A percentile compares a stretch with the other conserved stretches of the same genome.
Conservation (phyloP, 2,329 filamentous ascomycete genomes). For the Macrophomina pseudophaseolina region DNA sequence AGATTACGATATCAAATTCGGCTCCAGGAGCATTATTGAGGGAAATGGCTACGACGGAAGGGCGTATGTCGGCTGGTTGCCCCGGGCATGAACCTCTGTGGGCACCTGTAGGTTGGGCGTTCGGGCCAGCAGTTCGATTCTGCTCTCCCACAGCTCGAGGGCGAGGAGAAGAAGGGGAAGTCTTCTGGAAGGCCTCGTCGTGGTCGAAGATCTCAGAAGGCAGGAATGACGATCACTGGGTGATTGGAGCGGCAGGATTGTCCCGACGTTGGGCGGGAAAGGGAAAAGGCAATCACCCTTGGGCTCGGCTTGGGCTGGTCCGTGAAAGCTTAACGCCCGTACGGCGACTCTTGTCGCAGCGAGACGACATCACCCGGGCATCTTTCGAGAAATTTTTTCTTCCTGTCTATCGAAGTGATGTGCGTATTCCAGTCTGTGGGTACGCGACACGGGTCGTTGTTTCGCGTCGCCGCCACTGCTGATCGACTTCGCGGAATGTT, state of each 20-base stretch:
- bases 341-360: not conserved
- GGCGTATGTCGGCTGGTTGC: not conserved
- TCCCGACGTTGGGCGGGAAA: not conserved
- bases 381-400: not conserved
- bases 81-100: not conserved
- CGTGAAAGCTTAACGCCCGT: slow-evolving; percentile 19
- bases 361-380: not conserved
- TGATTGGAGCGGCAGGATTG: not conserved
- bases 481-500: slow-evolving; percentile 1
- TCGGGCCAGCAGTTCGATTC: not conserved
- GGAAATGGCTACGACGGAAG: not conserved
- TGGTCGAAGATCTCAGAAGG: not conserved
- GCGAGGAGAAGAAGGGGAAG: slow-evolving; percentile 2
- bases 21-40: not conserved
- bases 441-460: not conserved
- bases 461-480: slow-evolving; percentile 1
- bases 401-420: not conserved
- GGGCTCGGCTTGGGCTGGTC: not conserved
- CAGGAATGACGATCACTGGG: not conserved
- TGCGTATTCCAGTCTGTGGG: not conserved
- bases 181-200: slow-evolving; percentile 7
- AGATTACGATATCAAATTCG: slow-evolving; percentile 9
- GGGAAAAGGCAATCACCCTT: not conserved
- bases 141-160: not conserved
- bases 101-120: not conserved